phyloP scores from a whole-genome alignment of 768 basidiomycete genomes.

The Macrocybe gigantea region DNA sequence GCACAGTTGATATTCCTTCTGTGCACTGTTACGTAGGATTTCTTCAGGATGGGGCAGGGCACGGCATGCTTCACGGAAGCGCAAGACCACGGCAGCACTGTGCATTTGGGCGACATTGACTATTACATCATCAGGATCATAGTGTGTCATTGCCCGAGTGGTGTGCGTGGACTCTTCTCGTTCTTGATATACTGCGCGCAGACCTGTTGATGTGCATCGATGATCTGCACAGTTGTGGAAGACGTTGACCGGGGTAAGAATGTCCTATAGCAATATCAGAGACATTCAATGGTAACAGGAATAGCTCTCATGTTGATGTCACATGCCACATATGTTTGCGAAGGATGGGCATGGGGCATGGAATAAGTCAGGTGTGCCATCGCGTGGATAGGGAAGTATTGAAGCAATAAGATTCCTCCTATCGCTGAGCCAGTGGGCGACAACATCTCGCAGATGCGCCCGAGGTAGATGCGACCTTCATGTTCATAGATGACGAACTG shows the following conservation, averaged over 20 bases:
- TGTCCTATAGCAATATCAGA: slow-evolving; percentile 8
- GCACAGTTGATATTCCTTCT: too few species aligned
- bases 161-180: slow-evolving; percentile 2
- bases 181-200: slow-evolving; percentile 12
- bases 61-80: slow-evolving; percentile 5
- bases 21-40: too few species aligned
- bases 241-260: slow-evolving; percentile 18
- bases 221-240: slow-evolving; percentile 18
- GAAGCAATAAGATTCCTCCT: not conserved
- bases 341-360: too few species aligned
- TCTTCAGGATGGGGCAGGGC: too few species aligned
- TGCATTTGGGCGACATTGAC: slow-evolving; percentile 22
- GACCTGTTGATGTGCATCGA: slow-evolving; percentile 8
- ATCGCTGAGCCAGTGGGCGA: not conserved
- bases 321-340: too few species aligned
- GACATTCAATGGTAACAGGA: too few species aligned
- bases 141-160: not conserved
- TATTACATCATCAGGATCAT: slow-evolving; percentile 6
- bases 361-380: not conserved
- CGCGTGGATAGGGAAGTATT: too few species aligned
- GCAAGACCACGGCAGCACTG: slow-evolving; percentile 13
- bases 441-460: not conserved
- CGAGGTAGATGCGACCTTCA: not conserved
- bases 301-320: too few species aligned
- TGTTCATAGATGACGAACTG: not conserved